Evolutionary conservation across 1,284 basidiomycete genomes (phyloP).

Genomic region (Tremellales sp.): DNA sequence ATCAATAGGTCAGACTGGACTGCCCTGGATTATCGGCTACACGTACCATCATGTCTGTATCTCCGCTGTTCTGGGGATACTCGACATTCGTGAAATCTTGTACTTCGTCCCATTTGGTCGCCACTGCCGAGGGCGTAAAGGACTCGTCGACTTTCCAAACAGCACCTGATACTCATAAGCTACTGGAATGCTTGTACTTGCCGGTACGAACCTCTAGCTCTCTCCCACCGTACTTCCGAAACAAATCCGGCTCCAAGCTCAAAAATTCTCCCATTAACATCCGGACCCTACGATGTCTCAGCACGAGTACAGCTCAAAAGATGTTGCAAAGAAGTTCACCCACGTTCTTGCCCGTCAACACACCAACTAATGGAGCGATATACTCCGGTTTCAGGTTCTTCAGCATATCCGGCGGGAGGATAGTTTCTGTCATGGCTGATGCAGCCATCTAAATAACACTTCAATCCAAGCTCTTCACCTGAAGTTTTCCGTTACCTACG

Average conservation of each 20-base stretch:
- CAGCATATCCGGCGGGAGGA: constrained; percentile 97
- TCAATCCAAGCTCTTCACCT: neutral
- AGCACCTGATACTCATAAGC: constrained; percentile 48
- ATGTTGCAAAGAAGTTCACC: constrained; percentile 5
- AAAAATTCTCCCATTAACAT: constrained; percentile 82
- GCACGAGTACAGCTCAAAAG: neutral
- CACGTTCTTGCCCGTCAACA: constrained; percentile 48
- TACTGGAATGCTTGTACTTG: neutral
- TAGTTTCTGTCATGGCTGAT: constrained; percentile 87
- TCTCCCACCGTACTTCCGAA: constrained; percentile 90
- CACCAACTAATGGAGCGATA: constrained; percentile 87
- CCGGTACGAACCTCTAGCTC: constrained; percentile 61
- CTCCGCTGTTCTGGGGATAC: constrained; percentile 67
- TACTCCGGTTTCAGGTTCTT: constrained; percentile 88
- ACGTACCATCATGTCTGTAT: constrained; percentile 63
- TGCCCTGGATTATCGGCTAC: neutral
- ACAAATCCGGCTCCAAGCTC: constrained; percentile 93
- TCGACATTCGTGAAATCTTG: constrained; percentile 73
- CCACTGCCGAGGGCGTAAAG: constrained; percentile 93
- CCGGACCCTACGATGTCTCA: constrained; percentile 64
- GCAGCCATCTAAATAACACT: constrained; percentile 66
- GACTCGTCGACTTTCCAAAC: constrained; percentile 86
- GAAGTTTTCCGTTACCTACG: constrained; percentile 52
- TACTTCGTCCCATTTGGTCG: constrained; percentile 74
- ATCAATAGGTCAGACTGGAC: constrained; percentile 9